phyloP scores from a whole-genome alignment of 352 stramenopile genomes.

The Globisporangium yorkense region DNA sequence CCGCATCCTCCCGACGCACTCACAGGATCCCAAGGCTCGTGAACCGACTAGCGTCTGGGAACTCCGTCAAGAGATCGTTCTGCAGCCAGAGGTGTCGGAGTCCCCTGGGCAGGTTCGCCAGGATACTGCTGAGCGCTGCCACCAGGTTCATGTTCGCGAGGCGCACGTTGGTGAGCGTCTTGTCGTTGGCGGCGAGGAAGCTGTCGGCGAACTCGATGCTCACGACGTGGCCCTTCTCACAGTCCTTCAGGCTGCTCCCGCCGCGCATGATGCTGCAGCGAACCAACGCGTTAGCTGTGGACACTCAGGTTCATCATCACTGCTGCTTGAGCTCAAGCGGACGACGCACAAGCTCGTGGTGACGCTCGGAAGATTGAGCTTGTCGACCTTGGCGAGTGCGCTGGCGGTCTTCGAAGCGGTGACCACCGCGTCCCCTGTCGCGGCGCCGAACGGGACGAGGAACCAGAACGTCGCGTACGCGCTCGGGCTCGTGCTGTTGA shows the following conservation, averaged over 20 bases:
- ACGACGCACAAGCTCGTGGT: constrained; percentile 22
- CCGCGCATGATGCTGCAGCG: constrained; percentile 32
- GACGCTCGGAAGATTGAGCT: constrained; percentile 17
- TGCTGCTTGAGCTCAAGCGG: too few species aligned
- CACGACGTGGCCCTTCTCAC: constrained; percentile 36
- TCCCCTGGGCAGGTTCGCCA: constrained; percentile 6
- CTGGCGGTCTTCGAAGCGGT: constrained; percentile 7
- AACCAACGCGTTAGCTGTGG: background rate
- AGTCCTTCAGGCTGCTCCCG: constrained; percentile 24
- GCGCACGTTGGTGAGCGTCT: constrained; percentile 29
- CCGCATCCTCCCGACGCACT: background rate
- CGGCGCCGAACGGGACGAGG: constrained; percentile 40
- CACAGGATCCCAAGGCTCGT: background rate
- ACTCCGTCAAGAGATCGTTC: background rate
- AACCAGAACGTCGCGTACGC: constrained; percentile 45
- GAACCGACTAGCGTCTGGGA: background rate
- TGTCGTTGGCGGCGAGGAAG: constrained; percentile 22
- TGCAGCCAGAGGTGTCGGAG: constrained; percentile 3
- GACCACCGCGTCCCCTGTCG: constrained; percentile 13
- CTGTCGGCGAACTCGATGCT: constrained; percentile 24
- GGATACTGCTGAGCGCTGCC: background rate
- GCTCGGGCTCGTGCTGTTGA: constrained; percentile 8
- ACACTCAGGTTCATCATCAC: too few species aligned
- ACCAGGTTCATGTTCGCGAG: constrained; percentile 15
- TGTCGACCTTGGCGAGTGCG: constrained; percentile 22